Evolutionary conservation across 2,329 filamentous ascomycete species (phyloP).

Genomic region (Xylaria sp.): DNA sequence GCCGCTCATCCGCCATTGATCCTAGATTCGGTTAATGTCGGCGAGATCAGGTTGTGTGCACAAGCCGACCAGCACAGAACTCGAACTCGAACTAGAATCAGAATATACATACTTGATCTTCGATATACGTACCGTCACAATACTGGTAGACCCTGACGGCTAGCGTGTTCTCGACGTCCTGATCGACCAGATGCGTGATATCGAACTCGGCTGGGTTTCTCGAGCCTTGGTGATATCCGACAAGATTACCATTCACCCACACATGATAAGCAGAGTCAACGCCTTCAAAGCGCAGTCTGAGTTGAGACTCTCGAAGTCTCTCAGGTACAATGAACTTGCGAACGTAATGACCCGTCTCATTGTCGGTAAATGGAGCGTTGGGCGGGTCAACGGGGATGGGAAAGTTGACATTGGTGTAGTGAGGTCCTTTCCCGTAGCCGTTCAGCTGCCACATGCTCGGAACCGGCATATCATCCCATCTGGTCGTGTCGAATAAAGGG

Average conservation of each 20-base stretch:
- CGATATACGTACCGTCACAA: conserved; percentile 56
- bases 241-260: conserved; percentile 53
- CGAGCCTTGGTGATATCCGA: conserved; percentile 58
- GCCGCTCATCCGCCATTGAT: conserved; percentile 56
- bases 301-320: conserved; percentile 36
- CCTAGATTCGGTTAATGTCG: conserved; percentile 29
- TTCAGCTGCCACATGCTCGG: conserved; percentile 68
- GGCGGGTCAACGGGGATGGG: conserved; percentile 61
- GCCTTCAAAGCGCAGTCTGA: conserved; percentile 56
- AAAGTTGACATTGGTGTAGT: conserved; percentile 63
- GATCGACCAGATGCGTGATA: conserved; percentile 42
- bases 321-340: conserved; percentile 44
- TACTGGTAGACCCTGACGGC: conserved; percentile 56
- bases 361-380: conserved; percentile 49
- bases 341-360: conserved; percentile 49
- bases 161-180: conserved; percentile 42
- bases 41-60: background rate
- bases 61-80: background rate
- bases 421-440: conserved; percentile 57
- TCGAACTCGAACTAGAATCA: background rate
- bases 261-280: conserved; percentile 59
- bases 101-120: conserved; percentile 40
- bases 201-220: conserved; percentile 60
- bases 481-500: conserved; percentile 25
- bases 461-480: conserved; percentile 52